Evolutionary conservation across 768 basidiomycete species (phyloP), one percentile per base, ranked within the genome.

Genomic region (Calvatia gigantea): DNA sequence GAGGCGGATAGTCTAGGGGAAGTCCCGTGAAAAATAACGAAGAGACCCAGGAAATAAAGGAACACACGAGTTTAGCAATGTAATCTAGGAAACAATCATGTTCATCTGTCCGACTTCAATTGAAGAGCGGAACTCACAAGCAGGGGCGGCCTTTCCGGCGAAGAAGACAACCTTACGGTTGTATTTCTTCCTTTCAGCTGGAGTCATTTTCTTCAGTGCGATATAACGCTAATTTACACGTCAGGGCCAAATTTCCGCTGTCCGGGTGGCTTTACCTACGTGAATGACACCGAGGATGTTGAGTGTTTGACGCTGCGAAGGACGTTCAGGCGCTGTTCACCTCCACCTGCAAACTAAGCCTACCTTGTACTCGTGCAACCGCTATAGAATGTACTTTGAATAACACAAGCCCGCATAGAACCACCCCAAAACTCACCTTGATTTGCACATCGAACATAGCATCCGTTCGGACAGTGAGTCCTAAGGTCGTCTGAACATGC

Each of bases 91-190:
- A 14, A 41, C 15, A 9, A 15, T 54, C 46, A 37, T 68, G 52
- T 57, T 31, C 8, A 59, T 21, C 23, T 32, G 38, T 23, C 47
- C 9, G 49, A 27, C 15, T 17, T 37, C 19, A 6, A 17, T n/a
- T 17, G 11, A 12, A n/a, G 37, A 25, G 32, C 28, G 17, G 15
- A 6, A 74, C 86, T 65, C 66, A 89, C 87, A 93, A 56, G 86
- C 95, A 35, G 96, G 96, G 0, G 96, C 96, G 51, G 96, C 94
- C 69, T 98, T 98, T 60, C 97, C 96, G 29, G 93, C 96, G 60
- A 99, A 98, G 78, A 99, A 90, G n/a, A 93, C 88, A 17, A 93
- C 94, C 50, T 85, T 82, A n/a, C 85, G 89, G 61, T 82, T 85
- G 60, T 88, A 81, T 67, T 89, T 90, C 76, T 89, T 88, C 64